Conservation (phyloP, 192 early-diverging fungal species). For the Backusella macrospora region DNA sequence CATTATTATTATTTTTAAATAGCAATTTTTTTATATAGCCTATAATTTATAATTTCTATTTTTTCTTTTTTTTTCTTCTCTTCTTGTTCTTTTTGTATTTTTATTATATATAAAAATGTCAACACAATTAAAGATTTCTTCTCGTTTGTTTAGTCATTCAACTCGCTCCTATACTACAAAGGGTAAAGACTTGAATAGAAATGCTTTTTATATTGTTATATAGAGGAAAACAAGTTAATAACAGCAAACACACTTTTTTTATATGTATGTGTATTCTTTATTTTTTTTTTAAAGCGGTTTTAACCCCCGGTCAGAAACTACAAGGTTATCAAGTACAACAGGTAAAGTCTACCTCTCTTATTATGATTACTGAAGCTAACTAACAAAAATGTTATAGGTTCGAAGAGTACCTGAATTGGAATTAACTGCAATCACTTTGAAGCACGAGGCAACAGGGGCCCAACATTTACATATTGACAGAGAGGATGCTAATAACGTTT, state of each 20-base stretch:
- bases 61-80: background rate
- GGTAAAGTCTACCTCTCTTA: background rate
- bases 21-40: conserved; percentile 4
- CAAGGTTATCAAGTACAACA: conserved; percentile 28
- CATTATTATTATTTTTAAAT: too few relatives aligned
- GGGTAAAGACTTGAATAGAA: background rate
- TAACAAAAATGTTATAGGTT: conserved; percentile 33
- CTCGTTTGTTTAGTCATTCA: background rate
- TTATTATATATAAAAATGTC: conserved; percentile 21
- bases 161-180: conserved; percentile 16
- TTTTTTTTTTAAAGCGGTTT: conserved; percentile 1
- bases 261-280: too few relatives aligned
- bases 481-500: conserved; percentile 92
- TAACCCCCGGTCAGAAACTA: conserved; percentile 20
- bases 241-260: too few relatives aligned
- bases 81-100: background rate
- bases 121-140: conserved; percentile 14
- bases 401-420: conserved; percentile 75
- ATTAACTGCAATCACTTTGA: conserved; percentile 72
- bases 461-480: conserved; percentile 87
- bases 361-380: background rate
- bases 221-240: too few relatives aligned
- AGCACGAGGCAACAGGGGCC: conserved; percentile 79
- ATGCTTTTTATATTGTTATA: too few relatives aligned
- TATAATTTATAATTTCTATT: background rate